Conservation (phyloP, 2,329 filamentous ascomycete genomes). For the Aspergillus sp. region DNA sequence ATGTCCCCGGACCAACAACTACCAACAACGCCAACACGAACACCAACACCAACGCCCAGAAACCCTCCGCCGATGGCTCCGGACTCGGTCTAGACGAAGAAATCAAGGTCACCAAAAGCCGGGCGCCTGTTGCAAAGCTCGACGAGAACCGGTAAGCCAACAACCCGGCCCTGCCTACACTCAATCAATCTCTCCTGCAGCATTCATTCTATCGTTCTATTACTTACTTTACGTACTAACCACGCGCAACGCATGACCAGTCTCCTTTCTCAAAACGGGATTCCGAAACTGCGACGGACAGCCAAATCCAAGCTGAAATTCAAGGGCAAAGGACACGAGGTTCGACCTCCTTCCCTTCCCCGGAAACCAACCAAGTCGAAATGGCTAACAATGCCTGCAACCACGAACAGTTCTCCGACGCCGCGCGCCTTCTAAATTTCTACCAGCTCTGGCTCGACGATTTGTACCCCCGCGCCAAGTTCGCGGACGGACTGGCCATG, state of each 20-base stretch:
- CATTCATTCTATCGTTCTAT: not conserved
- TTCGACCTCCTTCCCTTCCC: slow-evolving; percentile 25
- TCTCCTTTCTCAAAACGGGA: slow-evolving; percentile 71
- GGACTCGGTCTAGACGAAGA: slow-evolving; percentile 76
- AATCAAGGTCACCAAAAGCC: slow-evolving; percentile 68
- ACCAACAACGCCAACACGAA: slow-evolving; percentile 28
- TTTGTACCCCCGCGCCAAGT: slow-evolving; percentile 87
- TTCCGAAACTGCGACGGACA: slow-evolving; percentile 67
- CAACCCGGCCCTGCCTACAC: too few species aligned
- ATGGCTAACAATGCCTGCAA: too few species aligned
- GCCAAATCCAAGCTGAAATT: slow-evolving; percentile 63
- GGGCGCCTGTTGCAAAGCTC: slow-evolving; percentile 70
- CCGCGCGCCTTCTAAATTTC: slow-evolving; percentile 69
- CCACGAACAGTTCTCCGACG: slow-evolving; percentile 63
- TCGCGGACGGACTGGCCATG: slow-evolving; percentile 78
- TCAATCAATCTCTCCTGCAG: not conserved
- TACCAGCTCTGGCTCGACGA: slow-evolving; percentile 98
- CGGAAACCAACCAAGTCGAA: too few species aligned
- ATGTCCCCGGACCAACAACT: too few species aligned
- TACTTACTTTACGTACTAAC: too few species aligned
- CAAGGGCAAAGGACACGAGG: slow-evolving; percentile 91
- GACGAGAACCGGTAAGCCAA: slow-evolving; percentile 61
- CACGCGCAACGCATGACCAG: too few species aligned
- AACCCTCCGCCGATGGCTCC: slow-evolving; percentile 33
- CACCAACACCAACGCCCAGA: slow-evolving; percentile 11